phyloP scores from a whole-genome alignment of 2,329 filamentous ascomycete genomes.

The Fusarium subtropicale region DNA sequence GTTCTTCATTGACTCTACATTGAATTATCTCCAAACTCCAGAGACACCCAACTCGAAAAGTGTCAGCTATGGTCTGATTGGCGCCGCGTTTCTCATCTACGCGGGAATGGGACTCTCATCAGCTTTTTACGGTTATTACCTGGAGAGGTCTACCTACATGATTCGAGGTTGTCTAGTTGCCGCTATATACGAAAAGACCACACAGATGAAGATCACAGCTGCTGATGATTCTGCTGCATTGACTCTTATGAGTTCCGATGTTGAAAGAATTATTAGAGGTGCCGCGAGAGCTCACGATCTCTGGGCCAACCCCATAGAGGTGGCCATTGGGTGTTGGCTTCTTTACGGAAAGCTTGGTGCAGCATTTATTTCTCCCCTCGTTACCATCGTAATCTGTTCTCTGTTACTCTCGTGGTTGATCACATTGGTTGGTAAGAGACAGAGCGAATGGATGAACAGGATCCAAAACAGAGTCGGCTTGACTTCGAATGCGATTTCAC shows the following conservation, averaged over 20 bases:
- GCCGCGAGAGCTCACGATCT: conserved; percentile 54
- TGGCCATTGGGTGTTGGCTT: conserved; percentile 59
- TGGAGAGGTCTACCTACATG: conserved; percentile 50
- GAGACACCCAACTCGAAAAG: conserved; percentile 33
- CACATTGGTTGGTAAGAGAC: conserved; percentile 35
- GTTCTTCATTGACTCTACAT: conserved; percentile 55
- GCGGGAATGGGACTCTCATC: conserved; percentile 54
- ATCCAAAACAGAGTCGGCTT: conserved; percentile 52
- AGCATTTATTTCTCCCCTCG: conserved; percentile 61
- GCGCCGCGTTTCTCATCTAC: conserved; percentile 56
- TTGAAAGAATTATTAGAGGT: conserved; percentile 56
- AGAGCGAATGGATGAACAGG: conserved; percentile 53
- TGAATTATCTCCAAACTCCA: conserved; percentile 51
- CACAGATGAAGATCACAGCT: conserved; percentile 47
- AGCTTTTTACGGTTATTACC: conserved; percentile 56
- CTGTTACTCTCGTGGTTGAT: conserved; percentile 33
- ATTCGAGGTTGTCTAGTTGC: conserved; percentile 50
- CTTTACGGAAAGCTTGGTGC: conserved; percentile 60
- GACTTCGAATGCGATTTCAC: conserved; percentile 48
- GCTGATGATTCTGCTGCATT: conserved; percentile 56
- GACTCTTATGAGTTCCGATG: conserved; percentile 62
- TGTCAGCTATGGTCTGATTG: conserved; percentile 57
- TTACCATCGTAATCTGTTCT: conserved; percentile 52
- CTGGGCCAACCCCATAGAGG: conserved; percentile 57
- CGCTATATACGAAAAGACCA: conserved; percentile 52